These are phyloP conservation scores for Teunomyces funiuensis DNA, from an alignment of 805 yeast species.

Conservation along the genomic window DNA sequence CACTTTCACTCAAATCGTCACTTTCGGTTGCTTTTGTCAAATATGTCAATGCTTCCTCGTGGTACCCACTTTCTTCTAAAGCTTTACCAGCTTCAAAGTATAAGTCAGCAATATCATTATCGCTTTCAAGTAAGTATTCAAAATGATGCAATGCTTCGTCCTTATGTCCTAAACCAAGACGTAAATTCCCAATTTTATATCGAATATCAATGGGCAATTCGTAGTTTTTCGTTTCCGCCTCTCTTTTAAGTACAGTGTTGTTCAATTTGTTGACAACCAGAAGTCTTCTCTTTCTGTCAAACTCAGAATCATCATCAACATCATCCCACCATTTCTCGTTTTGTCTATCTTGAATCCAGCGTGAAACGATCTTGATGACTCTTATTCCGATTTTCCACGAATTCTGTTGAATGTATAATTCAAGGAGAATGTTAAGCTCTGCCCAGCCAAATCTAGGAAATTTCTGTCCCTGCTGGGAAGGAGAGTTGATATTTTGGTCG, in stretches of 20 bases:
- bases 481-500: slow-evolving; percentile 50
- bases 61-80: slow-evolving; percentile 65
- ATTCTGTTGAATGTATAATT: slow-evolving; percentile 68
- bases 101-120: slow-evolving; percentile 69
- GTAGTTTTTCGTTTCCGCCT: slow-evolving; percentile 25
- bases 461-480: slow-evolving; percentile 14
- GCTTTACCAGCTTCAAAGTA: slow-evolving; percentile 74
- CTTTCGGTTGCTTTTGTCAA: slow-evolving; percentile 55
- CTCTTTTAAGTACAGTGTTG: slow-evolving; percentile 11
- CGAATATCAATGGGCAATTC: slow-evolving; percentile 84
- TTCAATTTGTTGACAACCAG: slow-evolving; percentile 31
- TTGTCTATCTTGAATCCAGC: slow-evolving; percentile 79
- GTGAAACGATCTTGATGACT: slow-evolving; percentile 64
- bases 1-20: slow-evolving; percentile 48
- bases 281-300: slow-evolving; percentile 69
- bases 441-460: slow-evolving; percentile 78
- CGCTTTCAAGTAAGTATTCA: slow-evolving; percentile 53
- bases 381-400: slow-evolving; percentile 64
- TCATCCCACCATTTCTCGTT: slow-evolving; percentile 69
- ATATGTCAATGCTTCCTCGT: slow-evolving; percentile 72
- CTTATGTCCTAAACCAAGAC: slow-evolving; percentile 62
- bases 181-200: slow-evolving; percentile 70
- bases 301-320: slow-evolving; percentile 70
- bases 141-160: slow-evolving; percentile 78
- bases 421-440: slow-evolving; percentile 79